These are phyloP conservation scores for Trichoderma afroharzianum DNA, from an alignment of 2,329 filamentous ascomycete species.

Conservation along the genomic window DNA sequence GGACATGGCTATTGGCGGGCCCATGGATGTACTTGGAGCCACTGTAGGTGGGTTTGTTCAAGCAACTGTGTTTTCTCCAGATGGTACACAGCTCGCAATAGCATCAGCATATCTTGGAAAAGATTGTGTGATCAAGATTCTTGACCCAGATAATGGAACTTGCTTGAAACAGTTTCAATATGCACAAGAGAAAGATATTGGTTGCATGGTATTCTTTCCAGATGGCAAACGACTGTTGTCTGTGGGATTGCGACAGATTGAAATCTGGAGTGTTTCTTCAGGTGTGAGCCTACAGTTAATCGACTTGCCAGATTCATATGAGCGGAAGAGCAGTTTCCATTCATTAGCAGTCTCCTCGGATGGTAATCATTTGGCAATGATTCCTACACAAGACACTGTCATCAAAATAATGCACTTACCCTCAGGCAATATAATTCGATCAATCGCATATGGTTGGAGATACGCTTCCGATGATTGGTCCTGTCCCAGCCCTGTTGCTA, in stretches of 20 bases:
- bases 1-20: not conserved
- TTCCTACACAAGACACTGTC: too few species aligned
- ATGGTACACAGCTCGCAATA: not conserved
- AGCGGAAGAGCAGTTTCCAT: too few species aligned
- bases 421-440: not conserved
- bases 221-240: not conserved
- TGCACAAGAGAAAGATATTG: fast-evolving
- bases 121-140: not conserved
- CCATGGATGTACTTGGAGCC: too few species aligned
- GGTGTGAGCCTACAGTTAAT: not conserved
- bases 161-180: not conserved
- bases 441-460: too few species aligned
- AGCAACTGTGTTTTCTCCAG: not conserved
- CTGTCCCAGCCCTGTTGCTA: not conserved
- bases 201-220: not conserved
- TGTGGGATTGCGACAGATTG: fast-evolving
- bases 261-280: not conserved
- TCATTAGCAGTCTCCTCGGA: not conserved
- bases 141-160: not conserved
- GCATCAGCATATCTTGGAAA: fast-evolving
- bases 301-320: fast-evolving
- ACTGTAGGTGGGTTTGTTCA: not conserved
- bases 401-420: not conserved
- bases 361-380: not conserved
- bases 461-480: too few species aligned